Evolutionary conservation across 2,329 filamentous ascomycete species (phyloP), one percentile per base, ranked within the genome.

Genomic region (Fusarium solani-melongenae): DNA sequence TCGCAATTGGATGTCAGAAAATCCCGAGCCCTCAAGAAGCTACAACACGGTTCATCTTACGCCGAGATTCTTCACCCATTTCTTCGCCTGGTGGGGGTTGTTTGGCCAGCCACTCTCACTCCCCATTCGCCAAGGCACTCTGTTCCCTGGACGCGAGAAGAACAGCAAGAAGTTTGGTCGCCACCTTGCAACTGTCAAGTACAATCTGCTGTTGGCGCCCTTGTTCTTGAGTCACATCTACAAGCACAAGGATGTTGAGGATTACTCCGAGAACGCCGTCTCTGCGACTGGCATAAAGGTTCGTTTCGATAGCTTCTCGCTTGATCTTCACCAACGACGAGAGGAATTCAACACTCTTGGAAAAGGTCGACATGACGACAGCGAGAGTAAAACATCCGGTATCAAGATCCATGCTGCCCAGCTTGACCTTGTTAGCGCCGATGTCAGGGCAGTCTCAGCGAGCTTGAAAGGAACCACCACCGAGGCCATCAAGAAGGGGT

Each of bases 131-230:
- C 97, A 99, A 84, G 96, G 96, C 17, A 89, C 90, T 55, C 88
- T 99, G 4, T 99, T 95, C 91, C 96, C 95, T 7, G 95, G 94
- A 0, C 89, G 95, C 27, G 96, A 98, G 76, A 98, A 98, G 86
- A 96, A 94, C 53, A 98, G 94, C 86, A 99, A 99, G 85, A 99
- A 99, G 81, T 99, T 99, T 81, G 96, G 96, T 15, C 91, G 96
- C 58, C 97, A 99, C 83, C 86, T 99, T 70, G 96, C 95, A n/a
- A 99, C 97, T 10, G 95, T 99, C 86, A 99, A 99, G 86, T 98
- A 98, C 84, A 98, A 96, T 71, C 85, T 99, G 24, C 88, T 98
- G 4, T 86, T 99, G 17, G 97, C 96, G 3, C 96, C 96, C 0
- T 85, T 99, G 3, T 99, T 97, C 82, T 90, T 99, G 72, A 97